Base-by-base conservation (phyloP, 2,329 filamentous ascomycete species). In the Fusarium pseudonygamai region DNA sequence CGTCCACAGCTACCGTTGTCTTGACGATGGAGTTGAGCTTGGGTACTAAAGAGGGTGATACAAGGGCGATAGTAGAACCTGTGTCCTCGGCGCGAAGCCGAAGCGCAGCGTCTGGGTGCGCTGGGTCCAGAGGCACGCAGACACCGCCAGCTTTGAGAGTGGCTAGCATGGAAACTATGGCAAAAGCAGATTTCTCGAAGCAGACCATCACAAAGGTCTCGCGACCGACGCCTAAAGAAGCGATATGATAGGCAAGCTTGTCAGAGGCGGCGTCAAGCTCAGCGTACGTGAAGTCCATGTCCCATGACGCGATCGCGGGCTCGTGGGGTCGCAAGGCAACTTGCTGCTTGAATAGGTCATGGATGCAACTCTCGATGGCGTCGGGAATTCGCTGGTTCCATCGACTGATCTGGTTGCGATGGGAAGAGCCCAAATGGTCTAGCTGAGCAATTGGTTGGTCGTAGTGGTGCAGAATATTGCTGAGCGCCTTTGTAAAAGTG, bases 261-360 rank as follows among this genome's bases (percentile, higher is more conserved):
- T 56, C 59, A 1, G 75, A 74, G 9, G 69, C 57, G 0, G 37
- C 4, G 22, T 75, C 75, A 18, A 77, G 73, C 45, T 74, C 73
- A 0, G 43, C 20, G 46, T 77, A 77, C 3, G 75, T 77, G 6
- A 77, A 58, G 7, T 32, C 9, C 14, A 40, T 43, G 3, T 76
- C 74, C 74, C 74, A 77, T 9, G 75, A 73, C 14, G 28, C 50
- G n/a, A 77, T 52, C 2, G 74, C 74, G 3, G 69, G 69, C 2
- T 40, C 34, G 4, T 68, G 34, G 2, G 74, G 64, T 1, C 45
- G 53, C 1, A 30, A 34, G 1, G 20, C 6, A 4, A 32, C 60
- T 30, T 73, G 63, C 14, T 72, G 45, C 5, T 46, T 45, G 45
- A 76, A 73, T 36, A 76, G 7, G 0, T 49, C 67, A n/a, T 76